Evolutionary conservation across 352 stramenopile species (phyloP).

Genomic region (Phytophthora litchii): DNA sequence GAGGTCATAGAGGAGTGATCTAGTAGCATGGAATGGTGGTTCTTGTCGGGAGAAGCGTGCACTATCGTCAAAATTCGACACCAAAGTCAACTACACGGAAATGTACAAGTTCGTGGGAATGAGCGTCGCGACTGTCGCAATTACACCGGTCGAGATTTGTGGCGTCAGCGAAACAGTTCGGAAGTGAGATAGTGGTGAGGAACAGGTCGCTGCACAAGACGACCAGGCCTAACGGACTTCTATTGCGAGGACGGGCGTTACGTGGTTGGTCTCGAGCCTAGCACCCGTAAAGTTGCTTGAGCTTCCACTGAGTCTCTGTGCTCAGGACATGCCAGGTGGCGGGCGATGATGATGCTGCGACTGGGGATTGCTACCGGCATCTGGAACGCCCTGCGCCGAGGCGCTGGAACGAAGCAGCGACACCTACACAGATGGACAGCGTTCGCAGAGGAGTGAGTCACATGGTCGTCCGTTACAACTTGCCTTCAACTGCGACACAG

Average conservation of each 20-base stretch:
- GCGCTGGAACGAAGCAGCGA: constrained; percentile 41
- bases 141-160: constrained; percentile 11
- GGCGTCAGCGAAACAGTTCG: constrained; percentile 7
- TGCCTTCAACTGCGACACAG: constrained; percentile 24
- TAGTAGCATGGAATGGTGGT: not conserved
- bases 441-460: constrained; percentile 32
- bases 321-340: constrained; percentile 64
- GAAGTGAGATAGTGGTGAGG: constrained; percentile 6
- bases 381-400: constrained; percentile 4
- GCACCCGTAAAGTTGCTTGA: constrained; percentile 23
- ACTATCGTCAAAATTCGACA: no score
- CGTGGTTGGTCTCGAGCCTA: constrained; percentile 12
- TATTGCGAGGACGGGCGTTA: constrained; percentile 41
- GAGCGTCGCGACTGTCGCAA: constrained; percentile 4
- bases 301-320: constrained; percentile 7
- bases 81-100: no score
- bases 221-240: constrained; percentile 24
- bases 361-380: constrained; percentile 24
- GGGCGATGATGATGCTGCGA: constrained; percentile 41
- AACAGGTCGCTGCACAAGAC: not conserved
- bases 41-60: not conserved
- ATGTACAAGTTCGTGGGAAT: not conserved
- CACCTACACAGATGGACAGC: constrained; percentile 39
- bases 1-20: no score
- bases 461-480: constrained; percentile 20